These are phyloP conservation scores for Citrus cavaleriei DNA, from an alignment of 345 rosid genomes.

Conservation along the genomic window DNA sequence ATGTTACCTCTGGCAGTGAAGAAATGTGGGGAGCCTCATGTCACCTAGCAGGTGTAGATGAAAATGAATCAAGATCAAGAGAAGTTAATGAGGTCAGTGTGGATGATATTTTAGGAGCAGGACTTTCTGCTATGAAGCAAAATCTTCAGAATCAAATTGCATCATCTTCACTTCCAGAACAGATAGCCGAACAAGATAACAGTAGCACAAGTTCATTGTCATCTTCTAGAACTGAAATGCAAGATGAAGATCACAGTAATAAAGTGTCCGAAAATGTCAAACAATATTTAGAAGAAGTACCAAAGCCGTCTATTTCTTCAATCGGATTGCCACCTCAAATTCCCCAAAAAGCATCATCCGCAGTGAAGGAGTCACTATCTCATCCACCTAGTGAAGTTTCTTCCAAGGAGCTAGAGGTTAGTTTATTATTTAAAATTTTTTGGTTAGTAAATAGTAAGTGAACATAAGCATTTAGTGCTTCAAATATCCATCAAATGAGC, in stretches of 20 bases:
- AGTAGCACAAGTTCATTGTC: conserved; percentile 11
- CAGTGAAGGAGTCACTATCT: conserved; percentile 7
- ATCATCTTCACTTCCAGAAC: conserved; percentile 17
- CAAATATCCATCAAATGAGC: background rate
- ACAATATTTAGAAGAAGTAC: conserved; percentile 2
- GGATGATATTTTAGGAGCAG: conserved; percentile 8
- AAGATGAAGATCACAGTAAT: conserved; percentile 10
- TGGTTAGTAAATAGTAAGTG: background rate
- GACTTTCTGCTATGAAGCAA: conserved; percentile 9
- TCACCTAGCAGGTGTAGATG: conserved; percentile 20
- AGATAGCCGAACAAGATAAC: conserved; percentile 16
- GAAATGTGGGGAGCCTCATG: conserved; percentile 50
- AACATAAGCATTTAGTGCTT: background rate
- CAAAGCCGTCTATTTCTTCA: background rate
- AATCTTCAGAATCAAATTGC: conserved; percentile 10
- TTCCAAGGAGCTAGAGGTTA: conserved; percentile 36
- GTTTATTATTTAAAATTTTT: conserved; percentile 3
- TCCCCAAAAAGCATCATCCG: background rate
- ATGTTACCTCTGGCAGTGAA: conserved; percentile 29
- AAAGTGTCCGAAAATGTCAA: conserved; percentile 13
- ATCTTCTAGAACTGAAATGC: conserved; percentile 21
- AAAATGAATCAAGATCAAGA: conserved; percentile 16
- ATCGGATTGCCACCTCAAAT: conserved; percentile 6
- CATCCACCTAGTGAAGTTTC: conserved; percentile 13
- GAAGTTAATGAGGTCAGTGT: conserved; percentile 18